A percentile compares a stretch with the other conserved stretches of the same genome.
These are phyloP conservation scores for Solanum pinnatisectum DNA, from an alignment of 257 asterid species.

Conservation along the genomic window DNA sequence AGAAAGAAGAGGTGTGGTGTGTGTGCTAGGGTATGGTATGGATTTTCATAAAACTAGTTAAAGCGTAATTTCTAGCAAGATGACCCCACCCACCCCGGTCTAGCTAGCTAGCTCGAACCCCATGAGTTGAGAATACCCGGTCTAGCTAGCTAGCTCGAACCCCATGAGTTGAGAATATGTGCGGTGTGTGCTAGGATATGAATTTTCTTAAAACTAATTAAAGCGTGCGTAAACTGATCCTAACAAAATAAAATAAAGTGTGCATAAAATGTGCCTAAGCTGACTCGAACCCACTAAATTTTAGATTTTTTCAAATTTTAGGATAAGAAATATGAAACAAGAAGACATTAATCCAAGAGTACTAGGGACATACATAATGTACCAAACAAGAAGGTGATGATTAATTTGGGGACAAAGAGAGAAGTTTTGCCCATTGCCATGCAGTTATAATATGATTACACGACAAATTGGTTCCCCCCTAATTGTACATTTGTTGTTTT, in stretches of 20 bases:
- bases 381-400: not conserved
- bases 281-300: not conserved
- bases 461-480: slow-evolving; percentile 4
- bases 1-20: no score
- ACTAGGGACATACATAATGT: not conserved
- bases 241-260: not conserved
- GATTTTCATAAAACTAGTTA: no score
- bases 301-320: not conserved
- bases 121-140: no score
- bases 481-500: not conserved
- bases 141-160: no score
- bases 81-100: no score
- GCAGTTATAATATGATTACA: slow-evolving; percentile 1
- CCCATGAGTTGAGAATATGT: no score
- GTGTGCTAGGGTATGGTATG: no score
- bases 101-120: no score
- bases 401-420: not conserved
- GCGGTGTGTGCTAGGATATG: no score
- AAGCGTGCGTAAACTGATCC: not conserved
- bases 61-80: no score
- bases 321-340: not conserved
- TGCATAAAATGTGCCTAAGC: not conserved
- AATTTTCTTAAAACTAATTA: not conserved
- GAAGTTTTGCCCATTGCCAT: not conserved
- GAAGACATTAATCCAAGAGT: not conserved